phyloP scores from a whole-genome alignment of 1,284 basidiomycete species.

The Malassezia psittaci region DNA sequence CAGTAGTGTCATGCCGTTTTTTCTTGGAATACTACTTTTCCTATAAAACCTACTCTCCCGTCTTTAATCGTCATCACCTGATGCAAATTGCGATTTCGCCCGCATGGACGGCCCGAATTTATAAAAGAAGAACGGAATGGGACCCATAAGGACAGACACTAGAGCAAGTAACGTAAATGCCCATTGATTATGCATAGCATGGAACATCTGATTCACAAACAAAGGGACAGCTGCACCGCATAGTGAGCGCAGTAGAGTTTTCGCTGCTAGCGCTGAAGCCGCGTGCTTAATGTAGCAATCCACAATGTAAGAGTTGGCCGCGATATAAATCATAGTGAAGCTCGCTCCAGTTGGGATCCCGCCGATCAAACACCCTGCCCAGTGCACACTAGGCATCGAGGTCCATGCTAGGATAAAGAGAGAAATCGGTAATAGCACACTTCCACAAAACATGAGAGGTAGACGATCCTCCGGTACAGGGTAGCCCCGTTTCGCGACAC shows the following conservation, averaged over 20 bases:
- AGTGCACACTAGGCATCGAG: slow-evolving; percentile 37
- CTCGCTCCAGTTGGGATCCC: slow-evolving; percentile 49
- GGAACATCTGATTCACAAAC: slow-evolving; percentile 53
- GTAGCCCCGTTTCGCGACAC: slow-evolving; percentile 53
- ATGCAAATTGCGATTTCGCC: slow-evolving; percentile 49
- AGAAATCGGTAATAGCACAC: slow-evolving; percentile 44
- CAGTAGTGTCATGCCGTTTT: no score
- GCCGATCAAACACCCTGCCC: slow-evolving; percentile 52
- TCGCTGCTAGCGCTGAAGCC: slow-evolving; percentile 54
- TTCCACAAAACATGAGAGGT: slow-evolving; percentile 35
- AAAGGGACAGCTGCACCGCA: slow-evolving; percentile 55
- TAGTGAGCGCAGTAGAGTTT: slow-evolving; percentile 59
- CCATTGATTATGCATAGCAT: slow-evolving; percentile 59
- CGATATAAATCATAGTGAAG: not conserved
- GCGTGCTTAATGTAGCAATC: not conserved
- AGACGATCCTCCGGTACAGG: slow-evolving; percentile 38
- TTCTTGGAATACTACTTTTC: no score
- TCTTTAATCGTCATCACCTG: slow-evolving; percentile 23
- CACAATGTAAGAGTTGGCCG: not conserved
- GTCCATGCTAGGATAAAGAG: slow-evolving; percentile 49
- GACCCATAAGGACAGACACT: slow-evolving; percentile 59
- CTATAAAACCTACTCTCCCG: no score
- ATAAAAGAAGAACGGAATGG: slow-evolving; percentile 55
- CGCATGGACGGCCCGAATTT: slow-evolving; percentile 51
- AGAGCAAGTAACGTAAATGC: slow-evolving; percentile 65